These are phyloP conservation scores for Sugiyamaella paludigena DNA, from an alignment of 1,139 yeast species.

Conservation along the genomic window DNA sequence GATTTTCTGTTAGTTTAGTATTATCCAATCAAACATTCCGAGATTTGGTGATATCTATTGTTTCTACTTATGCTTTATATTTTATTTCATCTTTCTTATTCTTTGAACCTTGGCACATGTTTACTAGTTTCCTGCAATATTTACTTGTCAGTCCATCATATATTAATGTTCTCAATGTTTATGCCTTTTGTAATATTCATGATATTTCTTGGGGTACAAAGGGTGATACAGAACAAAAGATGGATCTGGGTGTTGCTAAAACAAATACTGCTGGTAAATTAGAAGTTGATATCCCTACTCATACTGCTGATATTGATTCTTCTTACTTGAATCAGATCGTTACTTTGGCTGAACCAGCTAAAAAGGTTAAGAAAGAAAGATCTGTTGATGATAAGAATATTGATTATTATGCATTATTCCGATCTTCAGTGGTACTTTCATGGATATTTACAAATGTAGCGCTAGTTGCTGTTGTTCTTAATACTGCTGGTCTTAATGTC, in stretches of 20 bases:
- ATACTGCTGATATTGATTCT: conserved; percentile 58
- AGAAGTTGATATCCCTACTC: conserved; percentile 65
- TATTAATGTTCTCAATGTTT: conserved; percentile 73
- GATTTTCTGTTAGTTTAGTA: conserved; percentile 48
- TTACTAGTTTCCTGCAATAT: conserved; percentile 70
- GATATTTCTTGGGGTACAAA: conserved; percentile 90
- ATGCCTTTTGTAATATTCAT: conserved; percentile 81
- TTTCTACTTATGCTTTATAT: conserved; percentile 81
- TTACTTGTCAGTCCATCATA: conserved; percentile 70
- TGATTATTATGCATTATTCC: conserved; percentile 72
- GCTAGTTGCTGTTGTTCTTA: conserved; percentile 62
- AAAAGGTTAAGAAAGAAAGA: conserved; percentile 27
- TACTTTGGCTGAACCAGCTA: conserved; percentile 30
- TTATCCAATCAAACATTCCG: conserved; percentile 67
- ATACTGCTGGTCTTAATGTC: conserved; percentile 57
- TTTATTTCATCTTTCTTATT: conserved; percentile 70
- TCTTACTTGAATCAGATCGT: conserved; percentile 46
- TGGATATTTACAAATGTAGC: conserved; percentile 78
- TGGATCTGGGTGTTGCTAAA: conserved; percentile 69
- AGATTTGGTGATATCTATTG: conserved; percentile 81
- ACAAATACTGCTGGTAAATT: conserved; percentile 53
- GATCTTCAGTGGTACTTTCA: conserved; percentile 72
- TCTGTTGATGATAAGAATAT: conserved; percentile 25
- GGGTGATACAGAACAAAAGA: conserved; percentile 58
- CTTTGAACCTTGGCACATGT: conserved; percentile 77